A percentile compares a stretch with the other conserved stretches of the same genome.
Conservation (phyloP, 2,329 filamentous ascomycete genomes). For the Hymenoscyphus infarciens region DNA sequence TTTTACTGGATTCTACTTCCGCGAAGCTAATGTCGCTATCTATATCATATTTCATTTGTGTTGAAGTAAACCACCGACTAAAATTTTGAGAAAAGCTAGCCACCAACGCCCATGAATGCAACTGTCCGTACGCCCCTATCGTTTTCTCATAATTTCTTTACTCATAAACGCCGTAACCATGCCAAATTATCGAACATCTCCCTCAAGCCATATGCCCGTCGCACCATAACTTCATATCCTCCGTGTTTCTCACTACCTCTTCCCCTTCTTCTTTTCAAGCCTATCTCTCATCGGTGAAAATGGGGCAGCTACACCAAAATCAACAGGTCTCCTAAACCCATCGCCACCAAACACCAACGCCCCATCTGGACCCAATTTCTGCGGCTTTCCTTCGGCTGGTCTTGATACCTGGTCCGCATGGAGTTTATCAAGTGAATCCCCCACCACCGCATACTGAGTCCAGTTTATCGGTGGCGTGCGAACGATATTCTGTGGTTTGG, state of each 20-base stretch:
- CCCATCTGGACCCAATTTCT: conserved; percentile 41
- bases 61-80: neutral
- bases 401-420: conserved; percentile 73
- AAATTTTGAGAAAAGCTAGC: neutral
- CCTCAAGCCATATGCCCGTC: neutral
- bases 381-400: conserved; percentile 56
- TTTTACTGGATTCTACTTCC: too few relatives aligned
- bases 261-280: conserved; percentile 36
- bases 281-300: conserved; percentile 53
- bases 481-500: conserved; percentile 75
- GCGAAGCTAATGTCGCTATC: neutral
- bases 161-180: conserved; percentile 7
- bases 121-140: neutral
- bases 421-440: conserved; percentile 76
- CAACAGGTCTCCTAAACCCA: conserved; percentile 41
- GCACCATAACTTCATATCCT: neutral
- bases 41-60: neutral
- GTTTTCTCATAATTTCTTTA: neutral
- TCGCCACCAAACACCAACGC: conserved; percentile 44
- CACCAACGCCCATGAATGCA: conserved; percentile 2
- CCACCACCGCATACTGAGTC: conserved; percentile 89
- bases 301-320: conserved; percentile 53
- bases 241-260: conserved; percentile 18
- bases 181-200: neutral
- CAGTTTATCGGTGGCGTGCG: conserved; percentile 90